Conservation (phyloP, 129 eudicot species). For the Cynara cardunculus region DNA sequence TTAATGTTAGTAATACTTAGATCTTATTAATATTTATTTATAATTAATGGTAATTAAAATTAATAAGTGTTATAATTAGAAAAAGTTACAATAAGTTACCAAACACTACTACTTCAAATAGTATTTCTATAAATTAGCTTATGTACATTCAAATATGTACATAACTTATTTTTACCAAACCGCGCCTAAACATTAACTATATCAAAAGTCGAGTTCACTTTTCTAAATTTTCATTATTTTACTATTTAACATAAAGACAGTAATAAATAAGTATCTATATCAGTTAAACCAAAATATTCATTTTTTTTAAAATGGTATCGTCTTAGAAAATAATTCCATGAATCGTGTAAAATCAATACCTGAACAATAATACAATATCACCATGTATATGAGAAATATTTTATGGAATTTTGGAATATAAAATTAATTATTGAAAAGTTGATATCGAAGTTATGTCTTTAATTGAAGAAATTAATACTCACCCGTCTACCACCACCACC, state of each 20-base stretch:
- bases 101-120: too few species aligned
- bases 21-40: too few species aligned
- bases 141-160: too few species aligned
- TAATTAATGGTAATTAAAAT: too few species aligned
- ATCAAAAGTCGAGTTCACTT: neutral
- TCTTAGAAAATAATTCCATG: neutral
- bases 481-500: slow-evolving; percentile 20
- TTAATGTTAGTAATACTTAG: too few species aligned
- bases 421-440: neutral
- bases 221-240: neutral
- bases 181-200: neutral
- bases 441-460: neutral
- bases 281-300: neutral
- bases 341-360: neutral
- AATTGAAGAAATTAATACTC: slow-evolving; percentile 30
- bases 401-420: neutral
- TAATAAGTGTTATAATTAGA: too few species aligned
- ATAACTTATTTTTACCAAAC: too few species aligned
- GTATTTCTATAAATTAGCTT: too few species aligned
- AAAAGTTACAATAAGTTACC: too few species aligned
- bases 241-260: neutral
- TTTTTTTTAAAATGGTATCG: too few species aligned
- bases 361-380: neutral
- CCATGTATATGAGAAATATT: neutral
- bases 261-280: neutral